Evolutionary conservation across 2,329 filamentous ascomycete species (phyloP), one percentile per base, ranked within the genome.

Genomic region (Thermothelomyces thermophilus): DNA sequence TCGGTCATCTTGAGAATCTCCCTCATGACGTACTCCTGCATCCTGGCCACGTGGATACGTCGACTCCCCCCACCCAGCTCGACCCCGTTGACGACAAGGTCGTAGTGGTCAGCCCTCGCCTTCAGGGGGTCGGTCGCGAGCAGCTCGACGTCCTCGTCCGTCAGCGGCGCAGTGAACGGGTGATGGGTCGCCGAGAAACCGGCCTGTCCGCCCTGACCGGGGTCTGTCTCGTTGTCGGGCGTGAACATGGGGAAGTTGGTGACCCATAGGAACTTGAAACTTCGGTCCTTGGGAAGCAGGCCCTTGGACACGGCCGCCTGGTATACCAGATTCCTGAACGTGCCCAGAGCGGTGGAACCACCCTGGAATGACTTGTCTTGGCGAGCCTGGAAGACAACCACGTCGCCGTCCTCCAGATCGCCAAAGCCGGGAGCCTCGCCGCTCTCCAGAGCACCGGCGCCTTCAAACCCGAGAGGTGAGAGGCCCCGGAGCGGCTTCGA

Each of bases 221-320:
- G 86, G 41, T 86, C 70, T 11, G 77, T 73, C 45, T 76, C 70
- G 44, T 78, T 81, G 46, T 77, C 77, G 0, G 84, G 87, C 1
- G 89, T 90, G 70, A 98, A 98, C 60, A 98, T 81, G 11, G 93
- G 93, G 64, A 98, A 98, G 52, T 91, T 82, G 1, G 79, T 85
- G 11, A 98, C 79, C 93, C 93, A 98, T 49, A 86, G 76, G 66
- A 90, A 91, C 52, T 74, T 73, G 70, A 79, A 90, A 50, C 63
- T 73, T 61, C 52, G 56, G 30, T 72, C 69, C 1, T 62, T 67
- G 3, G 67, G 58, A 33, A 88, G 70, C 28, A 86, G 70, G 0
- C 73, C 76, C 22, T 77, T 68, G n/a, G 79, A 74, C 0, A 90
- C 77, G 2, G 87, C 85, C 8, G 76, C 72, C 51, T 81, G 79